phyloP scores from a whole-genome alignment of 2,329 filamentous ascomycete genomes.

The Alternaria consortialis region DNA sequence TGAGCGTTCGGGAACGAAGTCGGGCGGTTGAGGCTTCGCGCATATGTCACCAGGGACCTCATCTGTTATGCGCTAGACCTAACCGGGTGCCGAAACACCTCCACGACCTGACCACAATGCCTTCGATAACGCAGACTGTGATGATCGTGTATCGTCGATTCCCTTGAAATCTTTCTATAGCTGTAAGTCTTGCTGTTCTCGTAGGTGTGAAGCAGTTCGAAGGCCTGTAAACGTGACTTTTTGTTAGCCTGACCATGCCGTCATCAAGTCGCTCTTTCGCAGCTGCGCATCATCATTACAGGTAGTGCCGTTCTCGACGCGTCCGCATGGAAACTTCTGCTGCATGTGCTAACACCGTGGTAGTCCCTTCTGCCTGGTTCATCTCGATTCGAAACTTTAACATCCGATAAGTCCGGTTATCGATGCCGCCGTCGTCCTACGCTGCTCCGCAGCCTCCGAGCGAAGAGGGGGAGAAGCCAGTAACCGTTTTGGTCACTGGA shows the following conservation, averaged over 20 bases:
- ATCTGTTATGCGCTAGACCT: slow-evolving; percentile 2
- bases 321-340: not conserved
- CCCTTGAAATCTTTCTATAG: not conserved
- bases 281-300: not conserved
- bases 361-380: not conserved
- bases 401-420: slow-evolving; percentile 5
- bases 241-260: not conserved
- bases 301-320: not conserved
- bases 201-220: not conserved
- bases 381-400: not conserved
- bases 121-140: not conserved
- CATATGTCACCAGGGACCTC: not conserved
- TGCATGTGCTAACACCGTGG: slow-evolving; percentile 6
- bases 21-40: not conserved
- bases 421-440: slow-evolving; percentile 30
- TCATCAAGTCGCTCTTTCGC: not conserved
- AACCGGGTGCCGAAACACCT: slow-evolving; percentile 2
- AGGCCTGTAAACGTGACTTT: not conserved
- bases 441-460: slow-evolving; percentile 42
- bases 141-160: not conserved
- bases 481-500: slow-evolving; percentile 49
- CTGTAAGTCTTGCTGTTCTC: not conserved
- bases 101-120: slow-evolving; percentile 1
- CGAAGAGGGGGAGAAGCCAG: slow-evolving; percentile 41
- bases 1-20: not conserved